Conservation (phyloP, 371 early-diverging fungal species). For the Mucor mucedo region DNA sequence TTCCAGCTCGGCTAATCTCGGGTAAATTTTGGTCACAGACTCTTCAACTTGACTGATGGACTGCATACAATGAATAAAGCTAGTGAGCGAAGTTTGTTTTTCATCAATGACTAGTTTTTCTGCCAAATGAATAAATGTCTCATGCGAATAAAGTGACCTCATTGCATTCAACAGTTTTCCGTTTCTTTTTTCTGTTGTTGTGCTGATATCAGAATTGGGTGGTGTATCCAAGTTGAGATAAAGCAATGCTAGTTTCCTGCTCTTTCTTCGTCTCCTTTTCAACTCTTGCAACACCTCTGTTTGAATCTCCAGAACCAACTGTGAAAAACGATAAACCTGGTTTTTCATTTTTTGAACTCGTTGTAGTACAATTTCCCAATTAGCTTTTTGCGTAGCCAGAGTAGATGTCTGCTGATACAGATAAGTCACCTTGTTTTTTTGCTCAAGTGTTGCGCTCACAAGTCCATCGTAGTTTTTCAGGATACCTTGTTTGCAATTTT, state of each 20-base stretch:
- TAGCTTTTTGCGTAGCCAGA: constrained; percentile 5
- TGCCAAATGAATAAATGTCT: constrained; percentile 5
- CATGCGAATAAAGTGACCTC: constrained; percentile 13
- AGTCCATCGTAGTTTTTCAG: constrained; percentile 13
- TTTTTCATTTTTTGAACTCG: constrained; percentile 7
- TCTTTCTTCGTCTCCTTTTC: constrained; percentile 1
- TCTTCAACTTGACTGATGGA: constrained; percentile 27
- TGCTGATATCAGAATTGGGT: background rate
- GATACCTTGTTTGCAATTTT: background rate
- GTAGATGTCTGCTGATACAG: constrained; percentile 20
- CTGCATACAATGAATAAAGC: constrained; percentile 25
- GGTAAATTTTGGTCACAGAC: constrained; percentile 20
- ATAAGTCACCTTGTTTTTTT: constrained; percentile 14
- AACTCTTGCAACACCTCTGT: constrained; percentile 2
- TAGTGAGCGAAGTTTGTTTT: constrained; percentile 1
- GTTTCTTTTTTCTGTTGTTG: background rate
- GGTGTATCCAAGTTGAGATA: background rate
- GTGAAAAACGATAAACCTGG: constrained; percentile 6
- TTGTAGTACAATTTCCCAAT: constrained; percentile 16
- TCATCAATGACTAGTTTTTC: constrained; percentile 15
- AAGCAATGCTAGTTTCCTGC: background rate
- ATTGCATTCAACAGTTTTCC: constrained; percentile 1
- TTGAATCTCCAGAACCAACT: constrained; percentile 12
- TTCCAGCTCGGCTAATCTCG: constrained; percentile 25
- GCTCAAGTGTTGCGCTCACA: constrained; percentile 15